Evolutionary conservation across 257 asterid species (phyloP).

Genomic region (Jacaranda mimosifolia): DNA sequence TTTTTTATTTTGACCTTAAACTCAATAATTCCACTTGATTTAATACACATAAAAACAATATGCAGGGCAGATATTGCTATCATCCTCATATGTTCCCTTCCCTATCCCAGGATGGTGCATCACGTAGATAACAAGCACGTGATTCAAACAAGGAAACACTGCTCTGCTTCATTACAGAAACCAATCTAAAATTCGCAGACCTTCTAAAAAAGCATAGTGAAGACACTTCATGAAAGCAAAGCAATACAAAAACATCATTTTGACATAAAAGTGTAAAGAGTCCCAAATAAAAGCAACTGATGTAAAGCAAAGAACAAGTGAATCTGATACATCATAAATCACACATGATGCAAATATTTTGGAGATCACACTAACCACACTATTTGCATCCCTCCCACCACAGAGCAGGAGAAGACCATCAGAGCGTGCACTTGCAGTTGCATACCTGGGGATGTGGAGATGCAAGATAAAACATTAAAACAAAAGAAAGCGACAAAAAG

Average conservation of each 20-base stretch:
- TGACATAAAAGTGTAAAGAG: slow-evolving; percentile 7
- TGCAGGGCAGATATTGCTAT: slow-evolving; percentile 4
- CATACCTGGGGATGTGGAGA: slow-evolving; percentile 71
- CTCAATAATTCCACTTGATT: not conserved
- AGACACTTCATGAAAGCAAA: slow-evolving; percentile 16
- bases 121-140: not conserved
- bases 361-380: slow-evolving; percentile 76
- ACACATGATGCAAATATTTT: slow-evolving; percentile 17
- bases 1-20: slow-evolving; percentile 21
- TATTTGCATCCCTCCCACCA: slow-evolving; percentile 99
- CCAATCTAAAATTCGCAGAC: slow-evolving; percentile 16
- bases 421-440: slow-evolving; percentile 99
- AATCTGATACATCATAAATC: not conserved
- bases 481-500: not conserved
- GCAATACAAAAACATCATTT: not conserved
- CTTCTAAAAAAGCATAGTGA: slow-evolving; percentile 2
- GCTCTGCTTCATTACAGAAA: slow-evolving; percentile 6
- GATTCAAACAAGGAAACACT: slow-evolving; percentile 1
- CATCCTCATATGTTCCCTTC: slow-evolving; percentile 1
- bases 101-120: slow-evolving; percentile 6
- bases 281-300: not conserved
- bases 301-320: slow-evolving; percentile 12
- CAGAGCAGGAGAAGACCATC: slow-evolving; percentile 99
- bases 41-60: slow-evolving; percentile 6
- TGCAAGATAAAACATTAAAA: slow-evolving; percentile 36